Evolutionary conservation across 1,284 basidiomycete species (phyloP), one percentile per base, ranked within the genome.

Genomic region (Wolfiporia cocos): DNA sequence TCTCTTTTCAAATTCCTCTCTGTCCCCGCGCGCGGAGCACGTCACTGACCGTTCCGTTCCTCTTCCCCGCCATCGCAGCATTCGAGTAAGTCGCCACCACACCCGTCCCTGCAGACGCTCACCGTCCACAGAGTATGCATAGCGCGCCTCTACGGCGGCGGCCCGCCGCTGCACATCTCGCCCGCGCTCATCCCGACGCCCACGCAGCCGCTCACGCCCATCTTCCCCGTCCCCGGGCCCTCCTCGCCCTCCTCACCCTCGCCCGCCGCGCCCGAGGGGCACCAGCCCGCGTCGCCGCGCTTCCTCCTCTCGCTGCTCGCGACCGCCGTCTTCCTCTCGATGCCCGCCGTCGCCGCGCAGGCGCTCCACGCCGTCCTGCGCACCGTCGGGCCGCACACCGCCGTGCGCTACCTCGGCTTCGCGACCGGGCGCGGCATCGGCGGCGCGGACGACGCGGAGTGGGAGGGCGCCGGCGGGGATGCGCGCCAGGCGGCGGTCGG

Each of bases 291-390:
- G 0, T 81, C 84, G 1, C 90, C 92, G 3, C 73, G 81, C 5
- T 85, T 96, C 56, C 73, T 96, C 2, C 73, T 94, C 10, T 93
- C 91, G 4, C 74, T 95, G 14, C 75, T 95, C 22, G 89, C 91
- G 0, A 92, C 91, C 4, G 76, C 90, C 1, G 76, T 88, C 33
- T 96, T 92, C 62, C 80, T 97, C 24, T 86, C 86, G 31, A 85
- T 94, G 19, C 86, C 88, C 0, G 73, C 80, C 10, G 61, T 93
- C 21, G 80, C 87, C 17, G 76, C 86, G 1, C 82, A 90, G 50
- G 83, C 88, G 0, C 69, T 94, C 18, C 70, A 76, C 0, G 68
- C 78, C 38, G 76, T 95, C 18, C 68, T 93, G 19, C 74, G 70
- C 44, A 87, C 88, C 0, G 71, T 95, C 31, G 86, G 90, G 0